A percentile compares a stretch with the other conserved stretches of the same genome.
phyloP scores from a whole-genome alignment of 352 stramenopile species.

The Pythium aphanidermatum region DNA sequence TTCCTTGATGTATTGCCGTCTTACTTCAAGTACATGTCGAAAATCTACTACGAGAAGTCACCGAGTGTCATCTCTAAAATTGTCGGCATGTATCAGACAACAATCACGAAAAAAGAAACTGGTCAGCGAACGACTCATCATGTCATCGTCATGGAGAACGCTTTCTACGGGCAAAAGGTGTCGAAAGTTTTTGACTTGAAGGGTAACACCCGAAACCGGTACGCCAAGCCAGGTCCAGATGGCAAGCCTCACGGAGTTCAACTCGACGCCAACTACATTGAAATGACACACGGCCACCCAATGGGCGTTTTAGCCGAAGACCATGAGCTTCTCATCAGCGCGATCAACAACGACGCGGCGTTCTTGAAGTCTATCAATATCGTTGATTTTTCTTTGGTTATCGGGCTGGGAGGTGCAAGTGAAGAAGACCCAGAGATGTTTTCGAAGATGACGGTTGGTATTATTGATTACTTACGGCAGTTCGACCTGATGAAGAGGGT shows the following conservation, averaged over 20 bases:
- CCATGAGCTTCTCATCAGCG: constrained; percentile 65
- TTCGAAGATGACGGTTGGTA: constrained; percentile 92
- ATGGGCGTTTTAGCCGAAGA: constrained; percentile 65
- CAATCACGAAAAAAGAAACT: constrained; percentile 89
- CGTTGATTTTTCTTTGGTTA: constrained; percentile 99
- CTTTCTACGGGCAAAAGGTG: constrained; percentile 94
- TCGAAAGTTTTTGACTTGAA: constrained; percentile 98
- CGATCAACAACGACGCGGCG: constrained; percentile 95
- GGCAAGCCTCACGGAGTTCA: constrained; percentile 42
- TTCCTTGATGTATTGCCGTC: constrained; percentile 69
- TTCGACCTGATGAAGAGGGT: constrained; percentile 99
- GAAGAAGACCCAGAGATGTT: constrained; percentile 23
- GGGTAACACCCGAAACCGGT: constrained; percentile 93
- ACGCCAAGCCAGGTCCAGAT: constrained; percentile 47
- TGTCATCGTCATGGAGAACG: constrained; percentile 95
- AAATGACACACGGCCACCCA: constrained; percentile 75
- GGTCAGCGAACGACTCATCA: constrained; percentile 88
- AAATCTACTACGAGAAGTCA: constrained; percentile 93
- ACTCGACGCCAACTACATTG: constrained; percentile 81
- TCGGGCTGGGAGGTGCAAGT: constrained; percentile 74
- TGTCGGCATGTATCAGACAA: constrained; percentile 97
- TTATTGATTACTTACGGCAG: constrained; percentile 99
- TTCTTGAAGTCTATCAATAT: constrained; percentile 99
- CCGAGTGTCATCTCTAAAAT: constrained; percentile 96
- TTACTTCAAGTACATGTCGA: constrained; percentile 98